These are phyloP conservation scores for Clathrospora elynae DNA, from an alignment of 2,329 filamentous ascomycete species.

Conservation along the genomic window DNA sequence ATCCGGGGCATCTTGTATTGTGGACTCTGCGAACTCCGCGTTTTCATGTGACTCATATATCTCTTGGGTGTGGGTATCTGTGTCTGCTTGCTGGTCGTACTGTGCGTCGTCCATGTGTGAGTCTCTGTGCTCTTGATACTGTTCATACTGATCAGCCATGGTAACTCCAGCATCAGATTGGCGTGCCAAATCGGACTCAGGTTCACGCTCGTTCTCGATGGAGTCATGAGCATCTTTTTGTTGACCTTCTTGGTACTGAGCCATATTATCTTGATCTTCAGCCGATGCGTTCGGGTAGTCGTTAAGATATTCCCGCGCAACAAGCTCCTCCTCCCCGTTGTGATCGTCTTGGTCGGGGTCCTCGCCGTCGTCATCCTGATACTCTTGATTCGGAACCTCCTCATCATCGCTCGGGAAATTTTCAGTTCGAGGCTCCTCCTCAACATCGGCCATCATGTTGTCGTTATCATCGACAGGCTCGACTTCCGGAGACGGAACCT, in stretches of 20 bases:
- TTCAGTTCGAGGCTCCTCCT: not conserved
- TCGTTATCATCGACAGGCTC: not conserved
- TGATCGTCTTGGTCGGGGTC: not conserved
- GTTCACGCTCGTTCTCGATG: not conserved
- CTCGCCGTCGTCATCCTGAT: not conserved
- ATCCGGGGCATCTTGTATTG: no score
- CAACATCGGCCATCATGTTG: not conserved
- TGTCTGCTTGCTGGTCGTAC: not conserved
- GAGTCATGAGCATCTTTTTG: not conserved
- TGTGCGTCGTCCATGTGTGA: not conserved
- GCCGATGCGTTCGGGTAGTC: not conserved
- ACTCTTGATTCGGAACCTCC: not conserved
- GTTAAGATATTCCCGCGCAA: not conserved
- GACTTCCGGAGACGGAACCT: conserved; percentile 2
- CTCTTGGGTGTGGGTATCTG: no score
- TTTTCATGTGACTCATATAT: no score
- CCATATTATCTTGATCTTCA: no score
- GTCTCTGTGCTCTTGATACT: not conserved
- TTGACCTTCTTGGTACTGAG: not conserved
- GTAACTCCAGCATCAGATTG: not conserved
- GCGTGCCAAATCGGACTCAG: not conserved
- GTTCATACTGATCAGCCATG: conserved; percentile 1
- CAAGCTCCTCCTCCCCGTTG: not conserved
- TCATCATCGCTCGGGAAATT: not conserved
- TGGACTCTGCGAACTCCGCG: no score